phyloP scores from a whole-genome alignment of 495 filamentous ascomycete species.

The Aspergillus ostianus region DNA sequence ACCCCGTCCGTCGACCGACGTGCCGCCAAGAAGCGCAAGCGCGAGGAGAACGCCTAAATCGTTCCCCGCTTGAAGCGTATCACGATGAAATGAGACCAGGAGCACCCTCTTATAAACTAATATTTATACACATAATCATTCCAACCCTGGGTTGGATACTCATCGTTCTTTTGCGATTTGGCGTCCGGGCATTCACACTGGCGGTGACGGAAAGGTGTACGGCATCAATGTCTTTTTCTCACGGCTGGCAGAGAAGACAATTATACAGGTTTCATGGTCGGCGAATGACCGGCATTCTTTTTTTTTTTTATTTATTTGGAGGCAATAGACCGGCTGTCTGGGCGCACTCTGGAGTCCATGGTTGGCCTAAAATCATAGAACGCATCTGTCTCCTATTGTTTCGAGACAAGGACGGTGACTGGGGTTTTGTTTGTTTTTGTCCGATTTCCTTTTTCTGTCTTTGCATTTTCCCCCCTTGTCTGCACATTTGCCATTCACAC shows the following conservation, averaged over 20 bases:
- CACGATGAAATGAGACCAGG: slow-evolving; percentile 47
- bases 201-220: slow-evolving; percentile 32
- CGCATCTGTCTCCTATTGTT: slow-evolving; percentile 22
- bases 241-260: slow-evolving; percentile 7
- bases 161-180: slow-evolving; percentile 37
- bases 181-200: slow-evolving; percentile 42
- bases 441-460: slow-evolving; percentile 12
- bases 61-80: slow-evolving; percentile 21
- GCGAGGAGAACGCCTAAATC: slow-evolving; percentile 44
- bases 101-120: slow-evolving; percentile 28
- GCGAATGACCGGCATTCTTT: slow-evolving; percentile 2
- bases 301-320: slow-evolving; percentile 3
- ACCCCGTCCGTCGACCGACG: slow-evolving; percentile 45
- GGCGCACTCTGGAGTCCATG: slow-evolving; percentile 21
- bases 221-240: slow-evolving; percentile 6
- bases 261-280: slow-evolving; percentile 4
- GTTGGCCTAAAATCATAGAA: slow-evolving; percentile 27
- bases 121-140: slow-evolving; percentile 20
- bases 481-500: not conserved
- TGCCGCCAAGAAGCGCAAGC: slow-evolving; percentile 75
- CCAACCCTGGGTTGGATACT: slow-evolving; percentile 17
- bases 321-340: slow-evolving; percentile 19
- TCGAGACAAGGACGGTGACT: slow-evolving; percentile 21
- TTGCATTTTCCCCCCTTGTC: slow-evolving; percentile 1
- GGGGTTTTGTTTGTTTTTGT: slow-evolving; percentile 17